These are phyloP conservation scores for Infundibulicybe gibba DNA, from an alignment of 768 basidiomycete genomes.

Conservation along the genomic window DNA sequence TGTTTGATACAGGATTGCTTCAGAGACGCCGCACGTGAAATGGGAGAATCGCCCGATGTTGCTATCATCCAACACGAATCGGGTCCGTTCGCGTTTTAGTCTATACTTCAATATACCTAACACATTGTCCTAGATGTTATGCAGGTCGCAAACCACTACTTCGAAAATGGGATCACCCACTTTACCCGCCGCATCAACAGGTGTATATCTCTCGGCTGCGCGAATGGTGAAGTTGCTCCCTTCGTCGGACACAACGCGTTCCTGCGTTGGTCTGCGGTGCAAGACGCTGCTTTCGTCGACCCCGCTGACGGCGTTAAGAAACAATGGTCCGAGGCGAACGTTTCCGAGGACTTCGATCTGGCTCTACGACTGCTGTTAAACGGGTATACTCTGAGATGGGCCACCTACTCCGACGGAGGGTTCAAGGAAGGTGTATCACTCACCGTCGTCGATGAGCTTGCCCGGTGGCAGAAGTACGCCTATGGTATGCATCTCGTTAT, in stretches of 20 bases:
- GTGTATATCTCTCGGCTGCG: slow-evolving; percentile 72
- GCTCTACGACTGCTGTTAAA: slow-evolving; percentile 64
- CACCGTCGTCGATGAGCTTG: slow-evolving; percentile 85
- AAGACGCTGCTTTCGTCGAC: slow-evolving; percentile 78
- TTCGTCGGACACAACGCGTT: slow-evolving; percentile 90
- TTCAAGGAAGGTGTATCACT: slow-evolving; percentile 91
- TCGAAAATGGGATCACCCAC: slow-evolving; percentile 87
- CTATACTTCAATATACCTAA: not conserved
- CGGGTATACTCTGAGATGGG: slow-evolving; percentile 77
- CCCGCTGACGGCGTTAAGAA: slow-evolving; percentile 57
- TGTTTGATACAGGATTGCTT: slow-evolving; percentile 62
- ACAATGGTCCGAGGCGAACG: slow-evolving; percentile 75
- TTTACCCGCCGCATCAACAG: slow-evolving; percentile 89
- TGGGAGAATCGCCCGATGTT: slow-evolving; percentile 72
- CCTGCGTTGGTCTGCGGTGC: slow-evolving; percentile 81
- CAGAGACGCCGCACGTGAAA: slow-evolving; percentile 84
- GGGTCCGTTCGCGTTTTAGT: slow-evolving; percentile 28
- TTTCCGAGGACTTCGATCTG: slow-evolving; percentile 81
- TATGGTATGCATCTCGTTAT: slow-evolving; percentile 32
- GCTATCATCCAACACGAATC: slow-evolving; percentile 91
- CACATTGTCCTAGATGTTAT: slow-evolving; percentile 54
- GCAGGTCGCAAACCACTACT: slow-evolving; percentile 87
- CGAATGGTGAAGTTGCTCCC: slow-evolving; percentile 79
- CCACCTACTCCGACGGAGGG: slow-evolving; percentile 77
- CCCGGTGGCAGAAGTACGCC: slow-evolving; percentile 83